These are phyloP conservation scores for Ogataea dorogensis DNA, from an alignment of 805 yeast species.

Conservation along the genomic window DNA sequence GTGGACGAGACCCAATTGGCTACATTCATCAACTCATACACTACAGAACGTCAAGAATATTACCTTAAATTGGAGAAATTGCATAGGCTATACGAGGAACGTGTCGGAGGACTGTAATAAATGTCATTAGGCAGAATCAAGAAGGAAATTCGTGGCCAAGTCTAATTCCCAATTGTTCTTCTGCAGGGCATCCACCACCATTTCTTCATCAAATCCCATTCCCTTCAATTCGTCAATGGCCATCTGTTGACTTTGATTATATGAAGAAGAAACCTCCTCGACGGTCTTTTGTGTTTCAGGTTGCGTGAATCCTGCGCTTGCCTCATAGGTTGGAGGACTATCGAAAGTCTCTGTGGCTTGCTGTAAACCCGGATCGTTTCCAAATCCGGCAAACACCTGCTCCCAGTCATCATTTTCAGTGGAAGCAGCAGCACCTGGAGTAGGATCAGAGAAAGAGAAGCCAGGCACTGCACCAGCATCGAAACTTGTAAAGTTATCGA, in stretches of 20 bases:
- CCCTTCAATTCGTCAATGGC: conserved; percentile 79
- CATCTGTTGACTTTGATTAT: conserved; percentile 34
- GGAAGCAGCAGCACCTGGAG: conserved; percentile 30
- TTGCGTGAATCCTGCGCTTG: conserved; percentile 11
- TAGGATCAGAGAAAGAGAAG: conserved; percentile 25
- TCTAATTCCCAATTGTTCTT: conserved; percentile 72
- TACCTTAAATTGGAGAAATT: conserved; percentile 48
- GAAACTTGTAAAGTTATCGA: conserved; percentile 36
- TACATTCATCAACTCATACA: conserved; percentile 42
- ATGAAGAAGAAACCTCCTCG: conserved; percentile 10
- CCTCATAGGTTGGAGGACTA: conserved; percentile 20
- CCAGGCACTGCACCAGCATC: conserved; percentile 26
- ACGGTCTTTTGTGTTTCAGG: neutral
- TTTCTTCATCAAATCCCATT: conserved; percentile 79
- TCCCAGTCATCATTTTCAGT: conserved; percentile 83
- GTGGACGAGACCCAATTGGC: conserved; percentile 31
- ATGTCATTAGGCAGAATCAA: conserved; percentile 59
- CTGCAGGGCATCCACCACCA: conserved; percentile 67
- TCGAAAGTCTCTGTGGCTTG: conserved; percentile 18
- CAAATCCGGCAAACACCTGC: conserved; percentile 86
- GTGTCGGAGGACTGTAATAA: conserved; percentile 36
- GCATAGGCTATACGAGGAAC: conserved; percentile 44
- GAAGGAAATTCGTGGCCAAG: conserved; percentile 80
- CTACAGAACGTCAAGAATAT: conserved; percentile 39
- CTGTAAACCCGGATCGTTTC: conserved; percentile 44